Percentiles rank a stretch among this genome's conserved stretches.
phyloP scores from a whole-genome alignment of 129 eudicot genomes.

The Apium graveolens region DNA sequence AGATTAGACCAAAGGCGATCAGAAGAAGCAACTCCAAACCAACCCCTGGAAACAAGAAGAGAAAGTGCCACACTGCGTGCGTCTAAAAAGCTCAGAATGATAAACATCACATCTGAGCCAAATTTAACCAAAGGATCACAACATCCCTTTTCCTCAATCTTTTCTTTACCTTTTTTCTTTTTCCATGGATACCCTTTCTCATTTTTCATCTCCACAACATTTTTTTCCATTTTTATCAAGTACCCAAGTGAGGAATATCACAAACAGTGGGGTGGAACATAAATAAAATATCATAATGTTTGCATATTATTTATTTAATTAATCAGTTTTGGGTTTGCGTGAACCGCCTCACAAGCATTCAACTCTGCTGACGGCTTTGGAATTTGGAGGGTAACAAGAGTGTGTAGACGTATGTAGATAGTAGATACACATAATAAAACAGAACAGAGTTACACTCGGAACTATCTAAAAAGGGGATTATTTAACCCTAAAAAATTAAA shows the following conservation, averaged over 20 bases:
- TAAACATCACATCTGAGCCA: slow-evolving; percentile 48
- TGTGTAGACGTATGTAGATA: background rate
- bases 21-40: slow-evolving; percentile 51
- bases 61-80: slow-evolving; percentile 61
- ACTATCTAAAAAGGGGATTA: too few relatives aligned
- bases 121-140: slow-evolving; percentile 35
- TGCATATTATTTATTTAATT: background rate
- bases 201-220: background rate
- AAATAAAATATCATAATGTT: too few relatives aligned
- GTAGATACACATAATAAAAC: background rate
- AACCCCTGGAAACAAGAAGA: slow-evolving; percentile 48
- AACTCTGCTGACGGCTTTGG: background rate
- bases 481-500: too few relatives aligned
- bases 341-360: slow-evolving; percentile 4
- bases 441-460: too few relatives aligned
- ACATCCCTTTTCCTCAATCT: background rate
- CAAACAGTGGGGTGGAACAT: background rate
- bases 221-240: background rate
- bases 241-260: background rate
- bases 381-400: background rate
- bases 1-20: slow-evolving; percentile 46
- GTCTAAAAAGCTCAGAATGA: slow-evolving; percentile 35
- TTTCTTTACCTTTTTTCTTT: slow-evolving; percentile 1
- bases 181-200: background rate
- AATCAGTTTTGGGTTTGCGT: background rate